Conservation (phyloP, 1,284 basidiomycete genomes). For the Polyporus tsugae region DNA sequence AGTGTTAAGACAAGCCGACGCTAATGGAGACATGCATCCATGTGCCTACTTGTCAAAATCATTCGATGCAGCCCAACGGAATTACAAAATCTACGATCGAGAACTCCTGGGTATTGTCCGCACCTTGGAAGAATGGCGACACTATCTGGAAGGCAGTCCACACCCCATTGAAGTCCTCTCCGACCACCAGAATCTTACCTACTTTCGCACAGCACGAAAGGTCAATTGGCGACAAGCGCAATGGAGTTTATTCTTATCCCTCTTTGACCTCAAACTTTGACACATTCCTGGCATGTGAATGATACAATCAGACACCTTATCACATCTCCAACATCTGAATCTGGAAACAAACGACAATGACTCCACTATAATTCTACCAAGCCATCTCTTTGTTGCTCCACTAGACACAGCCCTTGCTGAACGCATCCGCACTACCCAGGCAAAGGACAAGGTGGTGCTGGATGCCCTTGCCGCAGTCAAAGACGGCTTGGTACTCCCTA, state of each 20-base stretch:
- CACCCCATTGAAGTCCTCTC: slow-evolving; percentile 19
- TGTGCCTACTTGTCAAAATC: slow-evolving; percentile 20
- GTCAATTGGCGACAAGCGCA: slow-evolving; percentile 16
- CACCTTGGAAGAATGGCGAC: slow-evolving; percentile 27
- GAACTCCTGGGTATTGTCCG: slow-evolving; percentile 32
- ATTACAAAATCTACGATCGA: slow-evolving; percentile 34
- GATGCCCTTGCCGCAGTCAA: too few relatives aligned
- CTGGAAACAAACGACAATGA: slow-evolving; percentile 18
- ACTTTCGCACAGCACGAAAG: slow-evolving; percentile 20
- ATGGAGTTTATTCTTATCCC: slow-evolving; percentile 15
- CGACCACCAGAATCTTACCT: slow-evolving; percentile 22
- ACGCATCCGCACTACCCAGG: too few relatives aligned
- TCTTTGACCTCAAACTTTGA: slow-evolving; percentile 7
- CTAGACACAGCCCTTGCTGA: too few relatives aligned
- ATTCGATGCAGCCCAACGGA: not conserved
- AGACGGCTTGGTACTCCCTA: too few relatives aligned
- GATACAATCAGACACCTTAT: slow-evolving; percentile 19
- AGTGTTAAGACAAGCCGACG: slow-evolving; percentile 10
- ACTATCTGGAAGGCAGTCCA: slow-evolving; percentile 26
- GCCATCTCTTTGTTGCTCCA: too few relatives aligned
- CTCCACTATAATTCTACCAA: too few relatives aligned
- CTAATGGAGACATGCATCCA: slow-evolving; percentile 17
- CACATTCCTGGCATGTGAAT: slow-evolving; percentile 9
- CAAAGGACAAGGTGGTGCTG: too few relatives aligned
- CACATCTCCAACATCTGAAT: slow-evolving; percentile 24